Percentiles rank a stretch among this genome's conserved stretches.
These are phyloP conservation scores for Dryas drummondii DNA, from an alignment of 306 rosid genomes.

Conservation along the genomic window DNA sequence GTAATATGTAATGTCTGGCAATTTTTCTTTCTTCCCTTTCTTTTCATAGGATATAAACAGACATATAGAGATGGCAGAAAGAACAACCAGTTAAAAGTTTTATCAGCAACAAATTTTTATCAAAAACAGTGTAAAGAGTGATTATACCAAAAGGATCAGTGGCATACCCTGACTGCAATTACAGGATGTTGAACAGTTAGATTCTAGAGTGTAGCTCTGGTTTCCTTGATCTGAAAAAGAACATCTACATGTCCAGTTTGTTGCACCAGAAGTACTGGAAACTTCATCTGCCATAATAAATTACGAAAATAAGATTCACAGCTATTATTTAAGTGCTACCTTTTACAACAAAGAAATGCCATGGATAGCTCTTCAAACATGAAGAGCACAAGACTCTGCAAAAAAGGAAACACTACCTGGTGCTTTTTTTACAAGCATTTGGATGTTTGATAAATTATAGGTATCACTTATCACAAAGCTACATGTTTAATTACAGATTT, in stretches of 20 bases:
- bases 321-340: conserved; percentile 5
- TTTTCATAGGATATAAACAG: neutral
- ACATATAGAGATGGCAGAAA: neutral
- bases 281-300: conserved; percentile 46
- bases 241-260: conserved; percentile 80
- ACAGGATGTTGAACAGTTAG: conserved; percentile 85
- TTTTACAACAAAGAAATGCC: conserved; percentile 6
- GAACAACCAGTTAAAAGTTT: neutral
- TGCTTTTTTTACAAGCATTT: neutral
- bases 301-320: conserved; percentile 22
- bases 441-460: neutral
- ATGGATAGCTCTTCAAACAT: neutral
- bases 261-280: conserved; percentile 40
- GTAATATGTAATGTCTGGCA: neutral
- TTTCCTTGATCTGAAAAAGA: conserved; percentile 47
- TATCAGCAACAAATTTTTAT: neutral
- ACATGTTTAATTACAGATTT: neutral
- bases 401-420: neutral
- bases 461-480: neutral
- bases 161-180: conserved; percentile 74
- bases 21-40: neutral
- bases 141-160: conserved; percentile 29
- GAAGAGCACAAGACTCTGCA: conserved; percentile 13
- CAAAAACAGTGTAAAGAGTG: conserved; percentile 20
- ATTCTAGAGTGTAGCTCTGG: conserved; percentile 41